Percentiles rank a stretch among this genome's conserved stretches.
Conservation (phyloP, 192 early-diverging fungal genomes). For the Mortierella hygrophila region DNA sequence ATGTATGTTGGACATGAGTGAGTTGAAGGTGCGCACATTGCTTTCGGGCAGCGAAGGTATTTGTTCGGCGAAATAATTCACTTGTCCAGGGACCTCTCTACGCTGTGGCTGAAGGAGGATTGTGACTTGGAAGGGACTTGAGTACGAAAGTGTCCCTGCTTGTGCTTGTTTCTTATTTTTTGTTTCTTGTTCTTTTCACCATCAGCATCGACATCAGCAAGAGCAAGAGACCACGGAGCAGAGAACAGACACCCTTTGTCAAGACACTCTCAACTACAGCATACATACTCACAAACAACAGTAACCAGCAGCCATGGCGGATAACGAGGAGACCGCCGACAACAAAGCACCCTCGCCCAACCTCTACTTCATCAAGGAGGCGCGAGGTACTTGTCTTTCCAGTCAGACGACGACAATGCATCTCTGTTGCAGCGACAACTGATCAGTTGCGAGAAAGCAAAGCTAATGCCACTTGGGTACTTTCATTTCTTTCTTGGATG, state of each 20-base stretch:
- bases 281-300: neutral
- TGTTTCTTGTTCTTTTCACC: neutral
- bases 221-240: neutral
- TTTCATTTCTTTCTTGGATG: neutral
- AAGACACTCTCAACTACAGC: neutral
- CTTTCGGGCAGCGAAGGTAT: neutral
- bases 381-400: constrained; percentile 38
- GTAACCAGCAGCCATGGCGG: constrained; percentile 23
- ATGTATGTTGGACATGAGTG: neutral
- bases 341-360: constrained; percentile 23
- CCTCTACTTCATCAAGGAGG: constrained; percentile 52
- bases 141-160: neutral
- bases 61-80: neutral
- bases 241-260: neutral
- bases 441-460: neutral
- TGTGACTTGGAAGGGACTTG: neutral
- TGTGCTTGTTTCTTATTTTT: neutral
- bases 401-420: neutral
- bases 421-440: neutral
- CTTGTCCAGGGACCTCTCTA: neutral
- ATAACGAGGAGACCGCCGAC: constrained; percentile 24
- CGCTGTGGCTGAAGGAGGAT: too few species aligned
- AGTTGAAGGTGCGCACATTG: neutral
- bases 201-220: neutral
- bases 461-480: neutral